These are phyloP conservation scores for Phyllosticta citriasiana DNA, from an alignment of 2,329 filamentous ascomycete genomes.

Conservation along the genomic window DNA sequence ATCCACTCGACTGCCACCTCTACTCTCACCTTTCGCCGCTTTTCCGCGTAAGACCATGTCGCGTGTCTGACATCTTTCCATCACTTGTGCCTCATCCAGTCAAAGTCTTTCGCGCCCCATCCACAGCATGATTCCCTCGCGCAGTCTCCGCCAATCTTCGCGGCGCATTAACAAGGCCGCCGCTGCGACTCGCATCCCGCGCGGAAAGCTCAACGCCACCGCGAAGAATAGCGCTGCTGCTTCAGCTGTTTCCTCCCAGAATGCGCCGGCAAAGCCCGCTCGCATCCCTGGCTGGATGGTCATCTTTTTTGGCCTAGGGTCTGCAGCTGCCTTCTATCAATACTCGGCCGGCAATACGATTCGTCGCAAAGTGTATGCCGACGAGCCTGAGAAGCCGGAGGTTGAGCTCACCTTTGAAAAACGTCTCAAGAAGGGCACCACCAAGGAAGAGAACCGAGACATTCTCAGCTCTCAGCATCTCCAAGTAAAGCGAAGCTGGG, in stretches of 20 bases:
- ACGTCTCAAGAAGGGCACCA: conserved; percentile 42
- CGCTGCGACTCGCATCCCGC: not conserved
- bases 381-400: conserved; percentile 34
- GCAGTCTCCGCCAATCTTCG: conserved; percentile 10
- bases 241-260: not conserved
- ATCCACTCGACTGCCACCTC: not conserved
- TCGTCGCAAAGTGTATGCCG: conserved; percentile 35
- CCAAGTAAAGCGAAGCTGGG: conserved; percentile 74
- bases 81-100: not conserved
- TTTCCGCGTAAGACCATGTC: not conserved
- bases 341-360: conserved; percentile 5
- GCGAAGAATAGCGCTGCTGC: not conserved
- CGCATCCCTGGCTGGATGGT: conserved; percentile 32
- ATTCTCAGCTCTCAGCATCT: conserved; percentile 75
- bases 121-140: conserved; percentile 6
- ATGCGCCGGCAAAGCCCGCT: not conserved
- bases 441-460: conserved; percentile 64
- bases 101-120: not conserved
- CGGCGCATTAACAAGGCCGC: conserved; percentile 8
- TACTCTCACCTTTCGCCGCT: not conserved
- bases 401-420: conserved; percentile 53
- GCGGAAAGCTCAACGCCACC: not conserved
- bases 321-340: conserved; percentile 26
- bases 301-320: conserved; percentile 33
- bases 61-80: not conserved